Base-by-base conservation (phyloP, 495 filamentous ascomycete species). In the Amorphotheca resinae region DNA sequence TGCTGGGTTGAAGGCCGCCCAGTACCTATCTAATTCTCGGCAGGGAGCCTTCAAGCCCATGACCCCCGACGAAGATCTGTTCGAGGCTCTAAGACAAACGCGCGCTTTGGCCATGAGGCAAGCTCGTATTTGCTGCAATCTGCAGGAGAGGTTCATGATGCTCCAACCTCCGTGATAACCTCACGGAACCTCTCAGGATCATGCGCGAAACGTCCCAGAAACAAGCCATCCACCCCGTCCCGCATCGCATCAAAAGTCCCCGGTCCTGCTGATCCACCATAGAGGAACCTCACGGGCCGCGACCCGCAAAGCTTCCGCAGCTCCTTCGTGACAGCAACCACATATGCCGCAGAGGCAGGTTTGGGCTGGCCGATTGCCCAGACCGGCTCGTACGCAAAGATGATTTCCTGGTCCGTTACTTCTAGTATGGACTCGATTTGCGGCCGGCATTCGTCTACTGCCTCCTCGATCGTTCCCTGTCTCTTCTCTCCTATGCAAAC, bases 311-410 rank as follows among this genome's bases (percentile, higher is more conserved):
- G 57, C 2, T 53, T 51, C 28, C 77, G 66, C 32, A 93, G 64
- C 5, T 69, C 68, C 49, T 67, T 64, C 35, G 81, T 74, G n/a
- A 88, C 84, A 25, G 64, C 69, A 3, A 72, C 66, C 3, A 93
- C 83, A 60, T 91, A 77, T 44, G 80, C 76, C 21, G 74, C 69
- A 7, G 65, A 64, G 2, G 86, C 86, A n/a, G 85, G 84, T 50
- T 76, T 66, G 0, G 64, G 62, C 21, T 82, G 72, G 2, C 85
- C 85, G 60, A 93, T 93, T 0, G 84, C 85, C 85, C 85, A 93
- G 1, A 89, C 82, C 9, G 85, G 85, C 64, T 93, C 86, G 57
- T 93, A 93, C 2, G 84, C 86, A 30, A 91, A 68, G 11, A 88
- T 76, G 15, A 89, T 71, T n/a, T 86, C 74, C 1, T 70, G 70